Conservation (phyloP, 1,284 basidiomycete species). For the Ustilago trichophora region DNA sequence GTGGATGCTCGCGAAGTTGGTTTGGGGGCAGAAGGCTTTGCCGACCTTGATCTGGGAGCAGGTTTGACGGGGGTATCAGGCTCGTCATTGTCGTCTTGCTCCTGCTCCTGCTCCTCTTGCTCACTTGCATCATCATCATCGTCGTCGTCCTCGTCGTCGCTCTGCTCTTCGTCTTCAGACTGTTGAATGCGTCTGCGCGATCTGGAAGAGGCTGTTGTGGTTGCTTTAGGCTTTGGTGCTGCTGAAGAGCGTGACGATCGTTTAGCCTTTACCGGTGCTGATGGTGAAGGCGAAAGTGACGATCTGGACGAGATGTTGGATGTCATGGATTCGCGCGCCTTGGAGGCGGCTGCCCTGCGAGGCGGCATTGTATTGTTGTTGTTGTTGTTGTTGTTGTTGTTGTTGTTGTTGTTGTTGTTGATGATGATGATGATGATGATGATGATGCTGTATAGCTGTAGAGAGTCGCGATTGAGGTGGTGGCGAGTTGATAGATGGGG, state of each 20-base stretch:
- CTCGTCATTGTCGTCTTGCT: slow-evolving; percentile 18
- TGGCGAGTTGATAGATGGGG: too few relatives aligned
- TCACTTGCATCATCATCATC: slow-evolving; percentile 9
- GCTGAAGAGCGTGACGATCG: slow-evolving; percentile 20
- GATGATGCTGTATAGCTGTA: too few relatives aligned
- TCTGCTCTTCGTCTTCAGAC: slow-evolving; percentile 25
- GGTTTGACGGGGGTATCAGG: slow-evolving; percentile 30
- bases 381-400: neutral
- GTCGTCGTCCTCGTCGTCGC: slow-evolving; percentile 10
- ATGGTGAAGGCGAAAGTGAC: slow-evolving; percentile 15
- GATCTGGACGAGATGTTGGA: slow-evolving; percentile 22
- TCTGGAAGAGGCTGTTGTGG: slow-evolving; percentile 14
- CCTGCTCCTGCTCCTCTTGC: slow-evolving; percentile 9
- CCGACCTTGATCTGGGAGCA: slow-evolving; percentile 17
- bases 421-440: too few relatives aligned
- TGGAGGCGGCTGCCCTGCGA: slow-evolving; percentile 34
- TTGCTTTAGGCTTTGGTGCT: slow-evolving; percentile 8
- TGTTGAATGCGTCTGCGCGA: slow-evolving; percentile 40
- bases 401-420: neutral
- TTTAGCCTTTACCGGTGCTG: slow-evolving; percentile 7
- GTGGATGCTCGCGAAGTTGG: slow-evolving; percentile 13
- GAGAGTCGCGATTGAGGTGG: too few relatives aligned
- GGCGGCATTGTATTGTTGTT: slow-evolving; percentile 38
- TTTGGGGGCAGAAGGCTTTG: slow-evolving; percentile 6
- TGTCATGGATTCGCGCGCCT: slow-evolving; percentile 39